phyloP scores from a whole-genome alignment of 306 rosid genomes.

The Urtica urens region DNA sequence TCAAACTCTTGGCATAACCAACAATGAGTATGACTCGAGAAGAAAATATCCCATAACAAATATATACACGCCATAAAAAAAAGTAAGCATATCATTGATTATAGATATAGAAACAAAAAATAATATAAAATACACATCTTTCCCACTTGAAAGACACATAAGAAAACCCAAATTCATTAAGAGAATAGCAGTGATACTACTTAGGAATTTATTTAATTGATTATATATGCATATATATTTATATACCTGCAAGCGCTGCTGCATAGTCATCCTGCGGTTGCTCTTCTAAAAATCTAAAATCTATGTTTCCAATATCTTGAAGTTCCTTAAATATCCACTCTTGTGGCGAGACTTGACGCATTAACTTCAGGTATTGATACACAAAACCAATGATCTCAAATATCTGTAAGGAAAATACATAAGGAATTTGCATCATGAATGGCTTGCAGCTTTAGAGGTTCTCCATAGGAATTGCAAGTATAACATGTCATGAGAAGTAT shows the following conservation, averaged over 20 bases:
- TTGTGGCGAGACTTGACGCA: conserved; percentile 64
- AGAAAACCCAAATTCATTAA: not conserved
- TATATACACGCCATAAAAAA: too few species aligned
- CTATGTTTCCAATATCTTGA: conserved; percentile 90
- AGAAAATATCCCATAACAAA: not conserved
- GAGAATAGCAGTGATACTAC: not conserved
- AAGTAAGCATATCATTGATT: too few species aligned
- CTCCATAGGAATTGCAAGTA: conserved; percentile 6
- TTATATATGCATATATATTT: too few species aligned
- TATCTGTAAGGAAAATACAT: conserved; percentile 37
- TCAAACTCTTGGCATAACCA: too few species aligned
- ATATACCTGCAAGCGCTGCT: conserved; percentile 77
- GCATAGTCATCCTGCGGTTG: conserved; percentile 97
- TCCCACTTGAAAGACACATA: not conserved
- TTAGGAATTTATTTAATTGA: not conserved
- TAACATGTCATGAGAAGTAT: conserved; percentile 2
- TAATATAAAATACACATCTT: not conserved
- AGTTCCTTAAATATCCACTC: conserved; percentile 96
- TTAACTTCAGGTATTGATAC: conserved; percentile 72
- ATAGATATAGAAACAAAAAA: too few species aligned
- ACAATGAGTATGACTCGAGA: too few species aligned
- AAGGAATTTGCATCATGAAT: conserved; percentile 1
- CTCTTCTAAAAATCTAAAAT: conserved; percentile 89
- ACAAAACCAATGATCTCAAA: conserved; percentile 70
- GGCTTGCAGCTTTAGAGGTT: not conserved